Percentiles rank a stretch among this genome's conserved stretches.
Conservation (phyloP, 2,329 filamentous ascomycete species). For the Emergomyces orientalis region DNA sequence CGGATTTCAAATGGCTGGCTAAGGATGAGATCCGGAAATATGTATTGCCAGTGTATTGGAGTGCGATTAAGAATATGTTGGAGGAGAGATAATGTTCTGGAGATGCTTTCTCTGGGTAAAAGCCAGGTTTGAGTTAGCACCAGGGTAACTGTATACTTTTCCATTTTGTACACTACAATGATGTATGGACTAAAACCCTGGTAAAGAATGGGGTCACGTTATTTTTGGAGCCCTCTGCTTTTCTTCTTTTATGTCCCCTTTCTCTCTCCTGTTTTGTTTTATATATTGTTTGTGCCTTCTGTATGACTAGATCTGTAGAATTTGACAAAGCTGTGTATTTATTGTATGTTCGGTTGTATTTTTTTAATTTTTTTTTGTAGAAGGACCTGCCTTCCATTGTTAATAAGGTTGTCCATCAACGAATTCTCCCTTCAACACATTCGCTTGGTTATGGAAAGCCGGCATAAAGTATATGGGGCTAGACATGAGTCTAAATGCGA, state of each 20-base stretch:
- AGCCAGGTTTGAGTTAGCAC: not conserved
- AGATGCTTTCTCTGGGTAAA: not conserved
- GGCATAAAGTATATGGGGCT: not conserved
- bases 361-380: not conserved
- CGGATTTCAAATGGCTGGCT: conserved; percentile 85
- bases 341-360: not conserved
- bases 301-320: conserved; percentile 4
- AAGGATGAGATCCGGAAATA: conserved; percentile 72
- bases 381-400: not conserved
- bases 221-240: not conserved
- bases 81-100: conserved; percentile 53
- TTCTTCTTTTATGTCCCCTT: not conserved
- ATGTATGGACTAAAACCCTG: not conserved
- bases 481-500: not conserved
- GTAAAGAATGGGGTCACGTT: not conserved
- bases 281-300: not conserved
- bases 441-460: not conserved
- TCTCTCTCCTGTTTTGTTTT: not conserved
- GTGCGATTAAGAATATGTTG: conserved; percentile 71
- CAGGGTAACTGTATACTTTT: not conserved
- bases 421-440: not conserved
- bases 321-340: conserved; percentile 1
- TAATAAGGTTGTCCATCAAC: not conserved
- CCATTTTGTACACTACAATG: not conserved
- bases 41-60: conserved; percentile 62